Evolutionary conservation across 805 yeast species (phyloP), one percentile per base, ranked within the genome.

Genomic region (Candida broadrunensis): DNA sequence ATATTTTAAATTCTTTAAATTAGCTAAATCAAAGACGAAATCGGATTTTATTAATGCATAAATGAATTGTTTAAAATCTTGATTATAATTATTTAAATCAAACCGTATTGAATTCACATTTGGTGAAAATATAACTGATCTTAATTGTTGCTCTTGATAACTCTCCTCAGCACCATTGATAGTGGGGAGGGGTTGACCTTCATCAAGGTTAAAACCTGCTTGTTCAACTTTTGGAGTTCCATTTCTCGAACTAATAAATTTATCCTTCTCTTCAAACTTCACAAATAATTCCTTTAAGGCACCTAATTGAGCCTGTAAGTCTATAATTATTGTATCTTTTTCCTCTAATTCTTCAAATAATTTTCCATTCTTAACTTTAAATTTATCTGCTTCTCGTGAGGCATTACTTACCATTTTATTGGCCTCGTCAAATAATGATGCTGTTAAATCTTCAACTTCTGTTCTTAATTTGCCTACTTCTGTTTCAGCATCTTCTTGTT

Each of bases 381-480:
- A 70, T 25, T 77, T 79, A 54, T 81, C 73, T 4, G 82, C 76
- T 42, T 83, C 85, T 39, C 79, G 72, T 44, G 86, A 78, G 0
- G 95, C 96, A 46, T 81, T 78, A 36, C 84, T 79, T 5, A 88
- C 96, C 87, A 87, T 86, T 37, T 75, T 73, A 56, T 88, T 88
- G 12, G 96, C 96, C 55, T 88, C 93, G 46, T 79, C 84, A 55
- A 88, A 88, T 24, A 88, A 63, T 1, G 89, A 79, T 1, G 83
- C 87, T 1, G 89, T 78, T 35, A 88, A 63, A 30, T 87, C 95
- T 54, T 86, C 93, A 27, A 88, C 85, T 56, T 88, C 96, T 24
- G 73, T 77, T 46, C 83, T 78, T 37, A 88, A 62, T 43, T 75
- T 72, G 35, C 75, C 68, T 14, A 77, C 82, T 49, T 83, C 86